These are phyloP conservation scores for Biancaea sappan DNA, from an alignment of 306 rosid genomes.

Conservation along the genomic window DNA sequence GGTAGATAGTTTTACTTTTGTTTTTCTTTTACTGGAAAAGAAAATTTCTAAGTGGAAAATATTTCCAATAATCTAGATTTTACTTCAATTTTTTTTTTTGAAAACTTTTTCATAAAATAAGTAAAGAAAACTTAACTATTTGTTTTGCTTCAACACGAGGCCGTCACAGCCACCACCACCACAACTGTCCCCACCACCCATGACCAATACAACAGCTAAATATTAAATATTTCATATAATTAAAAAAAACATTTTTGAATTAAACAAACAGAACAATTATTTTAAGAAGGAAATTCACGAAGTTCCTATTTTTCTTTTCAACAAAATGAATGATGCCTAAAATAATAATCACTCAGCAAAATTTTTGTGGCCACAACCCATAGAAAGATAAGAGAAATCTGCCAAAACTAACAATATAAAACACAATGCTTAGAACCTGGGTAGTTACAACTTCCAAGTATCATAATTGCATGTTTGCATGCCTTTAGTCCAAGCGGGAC, in stretches of 20 bases:
- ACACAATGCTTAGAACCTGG: neutral
- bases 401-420: neutral
- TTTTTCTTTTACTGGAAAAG: neutral
- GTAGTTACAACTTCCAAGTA: neutral
- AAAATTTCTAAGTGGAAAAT: neutral
- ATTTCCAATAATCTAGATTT: neutral
- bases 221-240: neutral
- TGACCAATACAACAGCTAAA: neutral
- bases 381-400: neutral
- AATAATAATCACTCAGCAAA: neutral
- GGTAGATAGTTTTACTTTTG: neutral
- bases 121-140: neutral
- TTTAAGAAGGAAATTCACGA: neutral
- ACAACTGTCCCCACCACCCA: neutral
- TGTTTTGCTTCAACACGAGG: neutral
- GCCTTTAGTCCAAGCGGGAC: neutral
- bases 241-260: neutral
- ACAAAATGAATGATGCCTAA: neutral
- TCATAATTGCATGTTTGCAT: neutral
- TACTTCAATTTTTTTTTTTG: neutral
- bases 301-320: neutral
- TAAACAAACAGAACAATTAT: neutral
- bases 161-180: neutral
- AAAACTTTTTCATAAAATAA: neutral
- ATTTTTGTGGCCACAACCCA: neutral